Base-by-base conservation (phyloP, 228 moss, liverwort and hornwort genomes). In the Sphagnum magellanicum region DNA sequence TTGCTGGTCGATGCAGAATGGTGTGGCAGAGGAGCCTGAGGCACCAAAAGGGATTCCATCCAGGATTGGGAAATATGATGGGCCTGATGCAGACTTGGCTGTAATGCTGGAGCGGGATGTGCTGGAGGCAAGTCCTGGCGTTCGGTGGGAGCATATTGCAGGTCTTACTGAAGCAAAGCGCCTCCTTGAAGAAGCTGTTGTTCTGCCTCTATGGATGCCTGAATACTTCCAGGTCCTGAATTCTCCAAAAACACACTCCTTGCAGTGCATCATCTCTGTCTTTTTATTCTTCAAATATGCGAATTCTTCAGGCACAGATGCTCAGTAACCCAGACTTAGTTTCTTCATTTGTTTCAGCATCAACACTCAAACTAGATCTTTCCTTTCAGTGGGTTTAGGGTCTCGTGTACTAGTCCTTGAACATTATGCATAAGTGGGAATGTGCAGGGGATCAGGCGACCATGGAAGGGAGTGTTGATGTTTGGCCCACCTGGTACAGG, bases 31-130 rank as follows among this genome's bases (percentile, higher is more conserved):
- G 80, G 87, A 87, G 48, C 6, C 49, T 63, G 88, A 84, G 63
- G 81, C 77, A 32, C 75, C 78, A 15, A 87, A 88, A 71, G 65
- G 69, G 12, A 15, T 69, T n/a, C 47, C 59, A 16, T 48, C 77
- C 63, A 70, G 84, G 48, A 84, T 77, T 68, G 58, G 64, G 62
- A 84, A 76, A 61, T 88, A 88, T n/a, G 88, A 88, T 68, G 84
- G 88, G 4, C 81, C 81, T 4, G 88, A 88, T 70, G 75, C 80
- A 16, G 88, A 88, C 50, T 71, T 88, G 61, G 88, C 88, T 4
- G 88, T 81, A 50, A 84, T 88, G 47, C 65, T 67, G 13, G 59
- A 73, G 49, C 50, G 59, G 53, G 57, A 66, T 4, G 59, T 67
- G 10, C 8, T 66, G 5, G 59, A 73, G 58, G 64, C 15, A 1